phyloP scores from a whole-genome alignment of 1,139 yeast genomes.

The Eremothecium cymbalariae region DNA sequence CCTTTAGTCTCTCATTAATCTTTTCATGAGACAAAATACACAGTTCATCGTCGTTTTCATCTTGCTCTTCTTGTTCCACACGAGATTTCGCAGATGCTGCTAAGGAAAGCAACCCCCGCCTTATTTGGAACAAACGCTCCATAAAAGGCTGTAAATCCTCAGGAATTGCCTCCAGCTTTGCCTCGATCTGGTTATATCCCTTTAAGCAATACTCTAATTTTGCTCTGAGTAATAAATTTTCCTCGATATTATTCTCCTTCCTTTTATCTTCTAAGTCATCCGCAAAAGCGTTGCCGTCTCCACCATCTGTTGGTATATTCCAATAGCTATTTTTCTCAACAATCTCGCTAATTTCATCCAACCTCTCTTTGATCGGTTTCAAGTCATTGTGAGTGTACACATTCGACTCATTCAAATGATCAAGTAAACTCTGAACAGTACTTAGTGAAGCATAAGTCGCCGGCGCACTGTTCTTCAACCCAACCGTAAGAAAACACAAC shows the following conservation, averaged over 20 bases:
- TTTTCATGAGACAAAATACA: constrained; percentile 17
- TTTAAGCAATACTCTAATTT: constrained; percentile 52
- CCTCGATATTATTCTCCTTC: constrained; percentile 40
- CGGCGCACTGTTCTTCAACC: constrained; percentile 81
- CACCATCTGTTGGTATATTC: background rate
- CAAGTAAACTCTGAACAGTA: constrained; percentile 73
- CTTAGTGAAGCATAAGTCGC: constrained; percentile 86
- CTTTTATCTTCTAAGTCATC: constrained; percentile 21
- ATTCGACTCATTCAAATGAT: constrained; percentile 70
- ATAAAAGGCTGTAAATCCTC: constrained; percentile 44
- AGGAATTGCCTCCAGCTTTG: constrained; percentile 50
- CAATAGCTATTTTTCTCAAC: constrained; percentile 40
- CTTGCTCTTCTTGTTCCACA: constrained; percentile 1
- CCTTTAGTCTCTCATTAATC: constrained; percentile 29
- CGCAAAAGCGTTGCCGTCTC: constrained; percentile 10
- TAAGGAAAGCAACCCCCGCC: constrained; percentile 45
- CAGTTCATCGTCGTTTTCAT: background rate
- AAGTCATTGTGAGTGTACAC: constrained; percentile 81
- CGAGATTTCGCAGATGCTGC: constrained; percentile 35
- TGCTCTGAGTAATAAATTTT: constrained; percentile 46
- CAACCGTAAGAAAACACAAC: constrained; percentile 82
- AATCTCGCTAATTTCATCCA: constrained; percentile 58
- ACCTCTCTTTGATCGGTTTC: constrained; percentile 61
- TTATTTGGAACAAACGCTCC: constrained; percentile 45
- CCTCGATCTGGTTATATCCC: constrained; percentile 46